phyloP scores from a whole-genome alignment of 768 basidiomycete genomes.

The Heimioporus sp. region DNA sequence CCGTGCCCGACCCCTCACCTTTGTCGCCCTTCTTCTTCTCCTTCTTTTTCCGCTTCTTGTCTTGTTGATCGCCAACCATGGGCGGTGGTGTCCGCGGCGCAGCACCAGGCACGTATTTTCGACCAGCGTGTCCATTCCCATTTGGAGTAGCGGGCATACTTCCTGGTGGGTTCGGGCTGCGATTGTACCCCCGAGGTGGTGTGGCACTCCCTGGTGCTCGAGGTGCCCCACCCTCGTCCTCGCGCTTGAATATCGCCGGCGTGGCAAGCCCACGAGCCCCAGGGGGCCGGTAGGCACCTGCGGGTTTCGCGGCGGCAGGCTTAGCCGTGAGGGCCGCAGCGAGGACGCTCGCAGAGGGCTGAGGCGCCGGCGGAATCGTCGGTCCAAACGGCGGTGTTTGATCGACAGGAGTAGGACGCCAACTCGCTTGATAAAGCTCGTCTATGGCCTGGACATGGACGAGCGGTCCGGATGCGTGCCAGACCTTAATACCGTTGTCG shows the following conservation, averaged over 20 bases:
- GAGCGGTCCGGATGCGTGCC: constrained; percentile 89
- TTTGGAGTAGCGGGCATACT: constrained; percentile 37
- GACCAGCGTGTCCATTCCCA: constrained; percentile 26
- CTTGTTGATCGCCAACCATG: constrained; percentile 33
- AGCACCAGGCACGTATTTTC: constrained; percentile 68
- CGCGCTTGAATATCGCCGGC: constrained; percentile 85
- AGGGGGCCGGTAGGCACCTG: constrained; percentile 91
- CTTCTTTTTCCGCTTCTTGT: constrained; percentile 50
- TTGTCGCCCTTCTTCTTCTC: constrained; percentile 54
- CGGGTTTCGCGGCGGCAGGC: constrained; percentile 58
- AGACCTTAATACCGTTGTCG: constrained; percentile 96
- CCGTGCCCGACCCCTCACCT: too few relatives aligned
- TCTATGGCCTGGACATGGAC: constrained; percentile 79
- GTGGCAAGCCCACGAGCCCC: constrained; percentile 89
- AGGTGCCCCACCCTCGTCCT: constrained; percentile 80
- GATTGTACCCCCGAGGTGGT: constrained; percentile 57
- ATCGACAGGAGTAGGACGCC: constrained; percentile 75
- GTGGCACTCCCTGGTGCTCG: constrained; percentile 57
- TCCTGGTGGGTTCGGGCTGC: constrained; percentile 56
- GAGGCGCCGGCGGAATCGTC: constrained; percentile 65
- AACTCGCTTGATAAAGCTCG: constrained; percentile 86
- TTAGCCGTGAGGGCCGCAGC: constrained; percentile 50
- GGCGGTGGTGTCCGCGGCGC: constrained; percentile 49
- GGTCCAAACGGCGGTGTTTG: constrained; percentile 65
- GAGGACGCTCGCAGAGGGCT: constrained; percentile 57